These are phyloP conservation scores for Epichloe hybrida DNA, from an alignment of 2,329 filamentous ascomycete species.

Conservation along the genomic window DNA sequence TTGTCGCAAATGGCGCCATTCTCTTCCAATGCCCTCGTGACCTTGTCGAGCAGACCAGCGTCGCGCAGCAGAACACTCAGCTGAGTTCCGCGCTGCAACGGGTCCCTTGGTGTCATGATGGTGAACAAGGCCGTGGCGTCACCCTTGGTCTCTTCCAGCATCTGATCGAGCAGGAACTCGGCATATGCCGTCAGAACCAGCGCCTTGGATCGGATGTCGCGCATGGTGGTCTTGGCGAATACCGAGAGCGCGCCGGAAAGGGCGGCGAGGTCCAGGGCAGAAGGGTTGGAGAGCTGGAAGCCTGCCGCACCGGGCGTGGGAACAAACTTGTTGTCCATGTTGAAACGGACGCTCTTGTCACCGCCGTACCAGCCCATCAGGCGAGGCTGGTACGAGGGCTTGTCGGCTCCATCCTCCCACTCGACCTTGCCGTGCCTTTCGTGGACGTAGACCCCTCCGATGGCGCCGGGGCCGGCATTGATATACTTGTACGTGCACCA, in stretches of 20 bases:
- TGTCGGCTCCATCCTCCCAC: slow-evolving; percentile 20
- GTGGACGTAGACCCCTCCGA: slow-evolving; percentile 75
- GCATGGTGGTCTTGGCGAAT: slow-evolving; percentile 60
- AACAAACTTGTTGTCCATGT: slow-evolving; percentile 70
- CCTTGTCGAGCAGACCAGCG: slow-evolving; percentile 51
- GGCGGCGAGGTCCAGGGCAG: slow-evolving; percentile 63
- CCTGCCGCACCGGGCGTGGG: slow-evolving; percentile 68
- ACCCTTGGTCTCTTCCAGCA: slow-evolving; percentile 20
- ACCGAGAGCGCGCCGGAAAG: slow-evolving; percentile 60
- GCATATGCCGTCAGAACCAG: slow-evolving; percentile 64
- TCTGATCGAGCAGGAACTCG: slow-evolving; percentile 46
- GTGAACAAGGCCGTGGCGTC: slow-evolving; percentile 30
- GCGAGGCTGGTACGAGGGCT: slow-evolving; percentile 43
- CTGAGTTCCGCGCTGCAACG: slow-evolving; percentile 60
- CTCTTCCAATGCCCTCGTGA: slow-evolving; percentile 49
- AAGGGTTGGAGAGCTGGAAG: slow-evolving; percentile 76
- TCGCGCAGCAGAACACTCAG: slow-evolving; percentile 59
- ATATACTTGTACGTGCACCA: slow-evolving; percentile 97
- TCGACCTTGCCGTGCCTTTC: slow-evolving; percentile 51
- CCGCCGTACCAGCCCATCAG: slow-evolving; percentile 81
- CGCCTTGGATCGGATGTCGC: slow-evolving; percentile 55
- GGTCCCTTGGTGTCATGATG: slow-evolving; percentile 58
- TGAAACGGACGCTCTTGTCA: slow-evolving; percentile 62
- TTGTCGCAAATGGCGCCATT: slow-evolving; percentile 69
- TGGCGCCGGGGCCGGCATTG: slow-evolving; percentile 71